Conservation (phyloP, 2,329 filamentous ascomycete genomes). For the Grosmannia clavigera region DNA sequence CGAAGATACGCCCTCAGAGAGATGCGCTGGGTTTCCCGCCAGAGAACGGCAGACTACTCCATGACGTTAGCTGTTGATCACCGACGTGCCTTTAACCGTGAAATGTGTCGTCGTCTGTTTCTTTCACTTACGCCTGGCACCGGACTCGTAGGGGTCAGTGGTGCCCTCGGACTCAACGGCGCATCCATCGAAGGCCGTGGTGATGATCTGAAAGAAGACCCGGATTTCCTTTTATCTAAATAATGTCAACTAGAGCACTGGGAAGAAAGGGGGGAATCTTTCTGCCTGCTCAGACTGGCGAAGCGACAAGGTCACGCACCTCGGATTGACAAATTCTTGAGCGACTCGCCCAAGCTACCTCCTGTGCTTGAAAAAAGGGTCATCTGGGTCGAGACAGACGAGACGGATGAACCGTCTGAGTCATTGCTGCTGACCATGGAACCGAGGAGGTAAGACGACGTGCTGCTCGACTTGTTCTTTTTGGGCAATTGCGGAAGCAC, state of each 20-base stretch:
- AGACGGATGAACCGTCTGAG: conserved; percentile 68
- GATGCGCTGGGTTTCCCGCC: conserved; percentile 80
- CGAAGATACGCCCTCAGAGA: conserved; percentile 86
- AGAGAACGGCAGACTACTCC: conserved; percentile 41
- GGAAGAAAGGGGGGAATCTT: neutral
- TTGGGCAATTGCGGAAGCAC: conserved; percentile 74
- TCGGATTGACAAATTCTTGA: conserved; percentile 30
- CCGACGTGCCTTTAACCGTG: too few species aligned
- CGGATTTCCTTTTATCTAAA: conserved; percentile 22
- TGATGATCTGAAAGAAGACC: conserved; percentile 24
- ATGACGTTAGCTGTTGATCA: neutral
- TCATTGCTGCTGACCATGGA: conserved; percentile 47
- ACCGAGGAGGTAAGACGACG: conserved; percentile 44
- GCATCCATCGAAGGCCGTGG: conserved; percentile 33
- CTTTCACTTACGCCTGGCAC: neutral
- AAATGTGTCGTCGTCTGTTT: neutral
- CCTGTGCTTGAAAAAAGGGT: conserved; percentile 20
- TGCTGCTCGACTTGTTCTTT: conserved; percentile 78
- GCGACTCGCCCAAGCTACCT: conserved; percentile 18
- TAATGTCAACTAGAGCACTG: neutral
- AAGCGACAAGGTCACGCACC: conserved; percentile 16
- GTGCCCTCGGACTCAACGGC: conserved; percentile 14
- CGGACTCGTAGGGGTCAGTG: neutral
- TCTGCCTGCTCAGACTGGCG: neutral
- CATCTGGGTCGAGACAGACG: conserved; percentile 61